Evolutionary conservation across 108 stramenopile genomes (phyloP).

Genomic region (Nitzschia palea): DNA sequence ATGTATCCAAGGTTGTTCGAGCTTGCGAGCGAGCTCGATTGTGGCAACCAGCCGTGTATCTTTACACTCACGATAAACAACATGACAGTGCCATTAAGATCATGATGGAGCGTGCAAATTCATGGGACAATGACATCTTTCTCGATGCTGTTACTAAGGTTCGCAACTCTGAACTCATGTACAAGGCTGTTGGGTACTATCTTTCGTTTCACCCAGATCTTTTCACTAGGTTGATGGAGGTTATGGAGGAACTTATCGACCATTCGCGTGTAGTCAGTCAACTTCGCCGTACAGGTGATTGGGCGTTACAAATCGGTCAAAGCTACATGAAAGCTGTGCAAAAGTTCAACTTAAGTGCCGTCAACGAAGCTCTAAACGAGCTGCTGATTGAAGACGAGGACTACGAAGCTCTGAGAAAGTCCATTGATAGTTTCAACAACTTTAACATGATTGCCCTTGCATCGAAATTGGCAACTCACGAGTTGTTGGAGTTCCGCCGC

Average conservation of each 20-base stretch:
- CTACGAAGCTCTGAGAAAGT: conserved; percentile 92
- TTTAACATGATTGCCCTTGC: conserved; percentile 99
- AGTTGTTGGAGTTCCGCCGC: conserved; percentile 98
- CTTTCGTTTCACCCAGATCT: conserved; percentile 86
- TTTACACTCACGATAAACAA: conserved; percentile 97
- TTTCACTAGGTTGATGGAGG: conserved; percentile 93
- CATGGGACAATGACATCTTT: conserved; percentile 97
- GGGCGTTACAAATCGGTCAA: conserved; percentile 89
- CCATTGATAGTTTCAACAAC: conserved; percentile 98
- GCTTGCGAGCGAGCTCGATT: conserved; percentile 98
- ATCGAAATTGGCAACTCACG: conserved; percentile 94
- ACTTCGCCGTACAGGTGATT: conserved; percentile 92
- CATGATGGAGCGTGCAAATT: conserved; percentile 96
- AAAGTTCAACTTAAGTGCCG: conserved; percentile 94
- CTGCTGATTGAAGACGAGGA: conserved; percentile 98
- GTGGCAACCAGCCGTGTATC: conserved; percentile 95
- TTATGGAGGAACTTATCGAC: conserved; percentile 92
- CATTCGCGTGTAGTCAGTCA: conserved; percentile 98
- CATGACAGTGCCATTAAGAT: conserved; percentile 96
- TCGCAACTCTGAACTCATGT: conserved; percentile 96
- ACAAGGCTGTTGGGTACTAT: conserved; percentile 97
- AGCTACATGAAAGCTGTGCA: conserved; percentile 97
- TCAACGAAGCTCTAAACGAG: conserved; percentile 99
- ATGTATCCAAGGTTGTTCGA: conserved; percentile 97
- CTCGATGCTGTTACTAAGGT: conserved; percentile 95